phyloP scores from a whole-genome alignment of 768 basidiomycete genomes.

The Rhizopogon rudus region DNA sequence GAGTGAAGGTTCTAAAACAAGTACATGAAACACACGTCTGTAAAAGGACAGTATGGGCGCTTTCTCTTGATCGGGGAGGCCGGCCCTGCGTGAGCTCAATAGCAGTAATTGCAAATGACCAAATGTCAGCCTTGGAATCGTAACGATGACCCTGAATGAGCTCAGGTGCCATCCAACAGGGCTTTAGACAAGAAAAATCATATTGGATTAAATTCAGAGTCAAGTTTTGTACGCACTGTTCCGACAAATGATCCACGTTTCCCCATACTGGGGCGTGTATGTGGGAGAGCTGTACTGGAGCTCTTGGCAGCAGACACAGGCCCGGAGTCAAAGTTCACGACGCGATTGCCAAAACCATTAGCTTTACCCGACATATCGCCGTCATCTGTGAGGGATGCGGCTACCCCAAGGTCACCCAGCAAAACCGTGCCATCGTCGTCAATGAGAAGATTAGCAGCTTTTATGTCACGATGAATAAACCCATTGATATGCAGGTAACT shows the following conservation, averaged over 20 bases:
- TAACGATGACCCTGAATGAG: constrained; percentile 82
- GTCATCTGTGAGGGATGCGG: constrained; percentile 76
- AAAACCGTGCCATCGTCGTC: constrained; percentile 90
- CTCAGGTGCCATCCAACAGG: constrained; percentile 98
- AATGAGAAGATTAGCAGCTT: constrained; percentile 90
- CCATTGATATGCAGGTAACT: constrained; percentile 88
- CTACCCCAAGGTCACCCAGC: constrained; percentile 89
- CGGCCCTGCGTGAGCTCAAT: constrained; percentile 84
- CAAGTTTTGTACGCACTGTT: constrained; percentile 46
- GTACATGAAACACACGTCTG: constrained; percentile 50
- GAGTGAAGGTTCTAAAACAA: background rate
- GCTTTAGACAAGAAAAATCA: constrained; percentile 32
- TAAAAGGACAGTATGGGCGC: constrained; percentile 67
- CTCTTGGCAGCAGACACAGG: constrained; percentile 10
- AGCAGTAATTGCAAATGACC: constrained; percentile 96
- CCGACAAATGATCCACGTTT: constrained; percentile 92
- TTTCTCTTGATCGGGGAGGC: constrained; percentile 77
- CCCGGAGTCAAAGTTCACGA: constrained; percentile 29
- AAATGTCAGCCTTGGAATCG: constrained; percentile 87
- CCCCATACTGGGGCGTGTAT: constrained; percentile 45
- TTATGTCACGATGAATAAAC: constrained; percentile 91
- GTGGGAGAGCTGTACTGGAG: background rate
- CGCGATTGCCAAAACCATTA: constrained; percentile 18
- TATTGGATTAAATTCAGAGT: background rate
- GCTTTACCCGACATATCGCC: constrained; percentile 32